Conservation (phyloP, 345 rosid species). For the Gossypium herbaceum region DNA sequence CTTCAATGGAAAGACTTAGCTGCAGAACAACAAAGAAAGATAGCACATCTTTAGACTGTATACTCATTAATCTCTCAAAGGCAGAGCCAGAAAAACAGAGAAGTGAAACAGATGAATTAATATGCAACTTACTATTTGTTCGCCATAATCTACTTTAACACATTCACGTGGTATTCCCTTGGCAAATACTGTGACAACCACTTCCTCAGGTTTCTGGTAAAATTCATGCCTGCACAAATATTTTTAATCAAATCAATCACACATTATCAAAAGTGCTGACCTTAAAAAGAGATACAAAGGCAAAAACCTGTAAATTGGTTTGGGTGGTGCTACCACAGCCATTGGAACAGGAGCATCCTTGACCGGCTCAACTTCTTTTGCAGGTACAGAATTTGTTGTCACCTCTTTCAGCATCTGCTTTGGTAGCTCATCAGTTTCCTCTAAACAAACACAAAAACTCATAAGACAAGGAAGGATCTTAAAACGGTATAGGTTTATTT, state of each 20-base stretch:
- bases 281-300: background rate
- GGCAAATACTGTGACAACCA: conserved; percentile 78
- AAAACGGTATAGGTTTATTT: background rate
- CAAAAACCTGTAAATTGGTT: conserved; percentile 49
- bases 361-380: conserved; percentile 19
- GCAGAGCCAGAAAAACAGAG: background rate
- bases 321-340: conserved; percentile 22
- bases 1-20: conserved; percentile 68
- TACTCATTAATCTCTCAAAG: background rate
- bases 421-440: conserved; percentile 33
- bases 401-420: conserved; percentile 14
- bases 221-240: conserved; percentile 59
- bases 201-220: conserved; percentile 89
- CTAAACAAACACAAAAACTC: conserved; percentile 22
- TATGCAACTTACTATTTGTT: conserved; percentile 62
- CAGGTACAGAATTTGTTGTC: conserved; percentile 15
- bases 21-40: conserved; percentile 32
- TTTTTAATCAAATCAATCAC: background rate
- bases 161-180: conserved; percentile 59
- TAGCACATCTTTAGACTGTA: background rate
- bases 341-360: conserved; percentile 8
- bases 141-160: conserved; percentile 71
- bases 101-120: background rate
- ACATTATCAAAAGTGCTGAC: background rate
- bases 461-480: background rate